Base-by-base conservation (phyloP, 2,329 filamentous ascomycete species). In the Aspergillus carbonarius region DNA sequence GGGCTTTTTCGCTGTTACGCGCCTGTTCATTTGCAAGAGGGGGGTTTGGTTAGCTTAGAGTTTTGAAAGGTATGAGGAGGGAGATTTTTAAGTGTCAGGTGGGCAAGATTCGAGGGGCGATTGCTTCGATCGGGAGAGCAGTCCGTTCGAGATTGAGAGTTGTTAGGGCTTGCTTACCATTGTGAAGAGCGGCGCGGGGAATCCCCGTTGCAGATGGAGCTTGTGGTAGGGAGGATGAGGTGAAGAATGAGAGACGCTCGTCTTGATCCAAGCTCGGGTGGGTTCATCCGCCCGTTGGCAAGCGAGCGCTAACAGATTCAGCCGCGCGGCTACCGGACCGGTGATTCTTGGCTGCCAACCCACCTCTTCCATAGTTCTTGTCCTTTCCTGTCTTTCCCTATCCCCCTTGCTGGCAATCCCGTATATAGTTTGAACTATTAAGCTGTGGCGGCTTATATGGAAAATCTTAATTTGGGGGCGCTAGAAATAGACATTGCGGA, bases 1-100 rank as follows among this genome's bases (percentile, higher is more conserved):
- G 95, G 71, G 95, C 93, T 78, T 98, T 99, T 84, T 98, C 93
- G 47, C 91, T 93, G 78, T 98, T 97, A 73, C 93, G 93, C 72
- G 93, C 93, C 93, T 92, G 68, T 1, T 37, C 23, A 65, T 60
- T 40, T 55, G 54, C 39, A 60, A 54, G 15, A 48, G 20, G 60
- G 39, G 12, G 8, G 53, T 70, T 68, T 70, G 67, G 35, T 40
- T 49, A 25, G 50, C 15, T 35, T 39, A n/a, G 15, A 2, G 27
- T 18, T 54, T 53, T 20, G 5, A 17, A 18, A 17, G 25, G n/a
- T 3, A 44, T 37, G 51, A 9, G 37, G 20, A 17, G 25, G 32
- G 42, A 18, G 50, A 40, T 8, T 20, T 54, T 54, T 40, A 17
- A 10, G 51, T 4, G 13, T 32, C 37, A 25, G 18, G 18, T 27